A percentile compares a stretch with the other conserved stretches of the same genome.
Conservation (phyloP, 2,329 filamentous ascomycete species). For the Colletotrichum tropicicola region DNA sequence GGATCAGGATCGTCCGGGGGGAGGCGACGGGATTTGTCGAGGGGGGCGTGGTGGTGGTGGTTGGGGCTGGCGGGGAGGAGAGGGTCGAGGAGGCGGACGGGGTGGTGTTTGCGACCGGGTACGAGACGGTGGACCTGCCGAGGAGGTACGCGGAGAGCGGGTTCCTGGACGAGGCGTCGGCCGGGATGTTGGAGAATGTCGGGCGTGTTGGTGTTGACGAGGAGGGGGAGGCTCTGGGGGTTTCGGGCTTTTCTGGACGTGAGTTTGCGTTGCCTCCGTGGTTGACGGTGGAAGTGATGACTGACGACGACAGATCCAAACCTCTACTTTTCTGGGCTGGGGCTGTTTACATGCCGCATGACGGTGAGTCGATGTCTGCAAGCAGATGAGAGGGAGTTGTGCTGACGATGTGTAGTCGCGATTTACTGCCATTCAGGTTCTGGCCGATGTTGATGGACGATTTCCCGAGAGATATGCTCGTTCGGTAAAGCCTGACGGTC, state of each 20-base stretch:
- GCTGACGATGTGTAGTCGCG: background rate
- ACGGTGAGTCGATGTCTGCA: background rate
- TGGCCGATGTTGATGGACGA: constrained; percentile 12
- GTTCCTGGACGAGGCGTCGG: constrained; percentile 13
- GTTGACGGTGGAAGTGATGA: background rate
- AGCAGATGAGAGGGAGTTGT: background rate
- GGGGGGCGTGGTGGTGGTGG: constrained; percentile 36
- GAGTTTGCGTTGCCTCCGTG: background rate
- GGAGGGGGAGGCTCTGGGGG: constrained; percentile 15
- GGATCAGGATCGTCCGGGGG: constrained; percentile 45
- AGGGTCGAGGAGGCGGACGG: constrained; percentile 45
- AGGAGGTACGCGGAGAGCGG: constrained; percentile 33
- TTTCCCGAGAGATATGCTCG: constrained; percentile 18
- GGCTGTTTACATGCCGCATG: background rate
- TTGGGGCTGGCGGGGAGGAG: constrained; percentile 33
- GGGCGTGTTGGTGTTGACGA: background rate
- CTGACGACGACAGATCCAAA: constrained; percentile 9
- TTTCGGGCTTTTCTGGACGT: constrained; percentile 18
- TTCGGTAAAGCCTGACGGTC: too few species aligned
- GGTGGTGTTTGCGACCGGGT: constrained; percentile 54
- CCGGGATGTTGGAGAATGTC: constrained; percentile 12
- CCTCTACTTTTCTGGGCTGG: constrained; percentile 18
- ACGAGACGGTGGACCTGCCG: constrained; percentile 45
- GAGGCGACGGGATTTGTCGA: constrained; percentile 40
- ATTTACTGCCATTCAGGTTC: constrained; percentile 7